Percentiles rank a stretch among this genome's conserved stretches.
Evolutionary conservation across 2,329 filamentous ascomycete genomes (phyloP).

Genomic region (Ustulina deusta): DNA sequence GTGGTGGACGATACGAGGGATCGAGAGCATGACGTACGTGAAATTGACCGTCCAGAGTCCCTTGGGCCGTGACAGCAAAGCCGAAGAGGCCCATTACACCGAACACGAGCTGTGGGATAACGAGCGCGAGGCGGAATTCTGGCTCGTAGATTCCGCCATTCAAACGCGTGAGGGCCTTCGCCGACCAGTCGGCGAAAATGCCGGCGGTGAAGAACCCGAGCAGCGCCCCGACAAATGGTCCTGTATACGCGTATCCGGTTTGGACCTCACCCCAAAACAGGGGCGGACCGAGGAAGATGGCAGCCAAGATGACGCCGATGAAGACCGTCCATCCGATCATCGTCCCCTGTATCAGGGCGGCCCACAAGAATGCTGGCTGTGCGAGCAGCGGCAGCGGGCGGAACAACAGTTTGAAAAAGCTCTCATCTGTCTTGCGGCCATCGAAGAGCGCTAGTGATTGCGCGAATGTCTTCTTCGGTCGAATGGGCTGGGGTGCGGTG

Average conservation of each 20-base stretch:
- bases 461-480: conserved; percentile 67
- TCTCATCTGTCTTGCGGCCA: conserved; percentile 83
- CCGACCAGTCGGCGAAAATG: conserved; percentile 77
- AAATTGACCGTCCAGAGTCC: conserved; percentile 68
- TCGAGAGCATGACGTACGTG: conserved; percentile 49
- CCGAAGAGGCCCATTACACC: conserved; percentile 85
- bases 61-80: conserved; percentile 79
- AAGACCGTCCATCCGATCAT: conserved; percentile 97
- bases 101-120: conserved; percentile 83
- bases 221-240: conserved; percentile 85
- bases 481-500: conserved; percentile 38
- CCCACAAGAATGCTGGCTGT: conserved; percentile 88
- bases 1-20: neutral
- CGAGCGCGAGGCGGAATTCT: conserved; percentile 86
- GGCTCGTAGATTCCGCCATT: conserved; percentile 91
- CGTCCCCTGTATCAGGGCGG: conserved; percentile 82
- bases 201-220: conserved; percentile 83
- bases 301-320: conserved; percentile 84
- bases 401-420: conserved; percentile 72
- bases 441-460: conserved; percentile 78
- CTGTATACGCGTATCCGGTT: conserved; percentile 88
- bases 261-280: conserved; percentile 84
- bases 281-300: conserved; percentile 83
- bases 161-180: conserved; percentile 74
- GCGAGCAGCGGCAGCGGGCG: conserved; percentile 85